Base-by-base conservation (phyloP, 345 rosid genomes). In the Camelina laxa region DNA sequence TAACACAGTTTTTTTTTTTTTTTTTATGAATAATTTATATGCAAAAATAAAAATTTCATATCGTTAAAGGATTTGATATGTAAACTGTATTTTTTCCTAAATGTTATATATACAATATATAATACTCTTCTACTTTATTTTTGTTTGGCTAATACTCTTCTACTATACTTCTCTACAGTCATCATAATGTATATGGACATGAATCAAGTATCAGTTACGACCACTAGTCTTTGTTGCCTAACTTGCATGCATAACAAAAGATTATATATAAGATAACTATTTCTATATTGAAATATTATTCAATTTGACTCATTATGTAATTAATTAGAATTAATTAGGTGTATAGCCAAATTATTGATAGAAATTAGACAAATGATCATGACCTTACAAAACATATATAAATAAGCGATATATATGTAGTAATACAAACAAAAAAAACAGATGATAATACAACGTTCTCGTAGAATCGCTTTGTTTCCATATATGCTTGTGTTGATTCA, bases 311-410 rank as follows among this genome's bases (percentile, higher is more conserved):
- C 15, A 31, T 24, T 6, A 16, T 31, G 1, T 60, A 38, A 24
- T 4, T 24, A 60, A 60, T 30, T 60, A 38, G 65, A 60, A 24
- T 10, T 20, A 12, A 38, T 60, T 38, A 60, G 48, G 65, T 60
- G 48, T 38, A 19, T 60, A 19, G 16, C 45, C 47, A 38, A 60
- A 60, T 38, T 60, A 10, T 19, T 12, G 65, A 60, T 60, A 8
- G 3, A 38, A 60, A 38, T 38, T 38, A 60, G 65, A 60, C 48
- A 60, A 19, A 60, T 19, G 65, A 60, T 19, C 16, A 42, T 14
- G 47, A 42, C 44, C 14, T 39, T 39, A 38, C 13, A 38, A 38
- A 38, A 38, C 1, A 38, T 38, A 38, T 10, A 38, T 14, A 10
- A 38, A 38, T 11, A 38, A 10, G 13, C 11, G 13, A 24, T 3